Base-by-base conservation (phyloP, 176 grass and related monocot genomes). In the Musa beccarii region DNA sequence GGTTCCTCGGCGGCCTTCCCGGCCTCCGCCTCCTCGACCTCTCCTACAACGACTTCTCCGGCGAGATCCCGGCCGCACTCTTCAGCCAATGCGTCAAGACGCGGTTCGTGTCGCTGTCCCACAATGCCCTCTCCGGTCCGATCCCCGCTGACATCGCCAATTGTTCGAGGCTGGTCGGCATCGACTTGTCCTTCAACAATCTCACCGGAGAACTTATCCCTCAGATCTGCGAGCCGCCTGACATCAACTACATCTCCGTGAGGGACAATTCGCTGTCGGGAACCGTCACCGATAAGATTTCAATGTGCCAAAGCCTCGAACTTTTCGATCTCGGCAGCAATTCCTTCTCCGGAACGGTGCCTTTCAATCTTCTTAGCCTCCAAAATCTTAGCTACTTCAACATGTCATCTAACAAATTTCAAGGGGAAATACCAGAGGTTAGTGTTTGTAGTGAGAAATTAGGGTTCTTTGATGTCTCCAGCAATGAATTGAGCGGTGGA, bases 141-240 rank as follows among this genome's bases (percentile, higher is more conserved):
- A 74, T 98, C 25, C 95, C 95, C 0, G 52, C 69, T 0, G 87
- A 73, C 28, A 86, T 98, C 70, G 79, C 78, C 52, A 87, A 75
- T 26, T 98, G 95, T 72, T 68, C 83, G 0, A 86, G 87, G 1
- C 90, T 99, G 72, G 86, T 84, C 0, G 95, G 95, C 1, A 85
- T 93, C 76, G 95, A 98, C 80, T 88, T 93, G 82, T 91, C 95
- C n/a, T 94, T 89, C 95, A 98, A 98, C 85, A 76, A 74, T 76
- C 88, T 98, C 52, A 82, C 88, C 20, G 88, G 95, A 64, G 86
- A 84, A 8, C 79, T 98, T 83, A 88, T 85, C 57, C 78, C 78
- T 3, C 73, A 75, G 14, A 81, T 99, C 81, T 99, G 90, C 84
- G 79, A 84, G 55, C 88, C 91, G 1, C 88, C 86, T 2, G 82